Base-by-base conservation (phyloP, 1,284 basidiomycete genomes). In the Cryptococcus amylolentus region DNA sequence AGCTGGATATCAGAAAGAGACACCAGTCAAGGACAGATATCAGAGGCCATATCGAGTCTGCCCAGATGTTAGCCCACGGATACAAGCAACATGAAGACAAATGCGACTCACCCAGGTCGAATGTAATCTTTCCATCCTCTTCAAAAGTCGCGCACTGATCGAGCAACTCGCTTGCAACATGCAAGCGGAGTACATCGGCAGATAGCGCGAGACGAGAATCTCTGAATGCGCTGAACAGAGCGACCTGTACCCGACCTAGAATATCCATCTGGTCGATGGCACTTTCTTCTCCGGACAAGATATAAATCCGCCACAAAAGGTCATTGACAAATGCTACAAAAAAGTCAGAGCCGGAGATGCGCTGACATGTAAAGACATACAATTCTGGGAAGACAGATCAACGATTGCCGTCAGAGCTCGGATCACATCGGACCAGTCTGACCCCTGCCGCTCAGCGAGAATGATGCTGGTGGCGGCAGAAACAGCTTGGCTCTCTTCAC, bases 21-120 rank as follows among this genome's bases (percentile, higher is more conserved):
- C 56, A 57, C 69, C 70, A 75, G 56, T 75, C 72, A 14, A 68
- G 57, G n/a, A 72, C 57, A 14, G 57, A 58, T 20, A 72, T 60
- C 16, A 73, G 55, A 46, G 66, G 62, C 71, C 71, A 75, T 8
- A 71, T 60, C 10, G 64, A 67, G 53, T 72, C 72, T 66, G 52
- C 6, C 14, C 9, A 6, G 18, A 8, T 14, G 14, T 46, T 23
- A 35, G 31, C 31, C 10, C 10, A 35, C 31, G 10, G 6, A 35
- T 35, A 8, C 10, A 10, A 27, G 45, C 23, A 35, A 28, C 28
- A 8, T 3, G 26, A 56, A 23, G 23, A 23, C 23, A 23, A 12
- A 46, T 41, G 16, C 14, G 4, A 66, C 66, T 62, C n/a, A 71
- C 69, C 68, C 9, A 71, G 62, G 47, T 71, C 68, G 55, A 73